Evolutionary conservation across 2,329 filamentous ascomycete species (phyloP), one percentile per base, ranked within the genome.

Genomic region (Periconia digitata): DNA sequence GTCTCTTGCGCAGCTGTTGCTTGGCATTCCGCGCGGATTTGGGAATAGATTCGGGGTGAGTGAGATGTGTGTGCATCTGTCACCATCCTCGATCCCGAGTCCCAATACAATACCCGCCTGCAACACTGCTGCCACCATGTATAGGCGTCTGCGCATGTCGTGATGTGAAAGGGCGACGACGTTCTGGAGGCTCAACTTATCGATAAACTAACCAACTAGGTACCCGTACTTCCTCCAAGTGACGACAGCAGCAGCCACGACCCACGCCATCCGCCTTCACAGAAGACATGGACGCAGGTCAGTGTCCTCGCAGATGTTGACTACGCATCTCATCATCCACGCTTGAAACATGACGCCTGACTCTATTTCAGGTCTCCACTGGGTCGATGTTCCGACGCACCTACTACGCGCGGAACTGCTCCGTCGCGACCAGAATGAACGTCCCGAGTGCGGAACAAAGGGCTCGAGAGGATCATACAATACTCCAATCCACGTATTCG

Each of bases 401-500:
- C 49, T 77, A 40, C 74, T 82, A 32, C 74, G 69, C 51, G 75
- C 73, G 29, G 79, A 82, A 66, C 67, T 83, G 27, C 66, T 64
- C 45, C 72, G 78, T 58, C 70, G 80, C 63, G 67, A 74, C 43
- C 60, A 60, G n/a, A 69, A 73, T 46, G 65, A 63, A 32, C 67
- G 66, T 34, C 80, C 81, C n/a, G 56, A 67, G 37, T 84, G 81
- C 63, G 80, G 80, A 21, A 79, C 77, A n/a, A 74, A 73, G 37
- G 66, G 69, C 20, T 62, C 51, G 13, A 72, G 68, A 44, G 77
- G 75, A 17, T 60, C 66, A 50, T 85, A 85, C 62, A 82, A 83
- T 62, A 79, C 79, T 18, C 69, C 75, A 3, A 66, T 80, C 34
- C 82, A 84, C 64, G 79, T 84, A 46, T 74, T 77, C 57, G 82